These are phyloP conservation scores for Backusella macrospora DNA, from an alignment of 192 early-diverging fungal species.

Conservation along the genomic window DNA sequence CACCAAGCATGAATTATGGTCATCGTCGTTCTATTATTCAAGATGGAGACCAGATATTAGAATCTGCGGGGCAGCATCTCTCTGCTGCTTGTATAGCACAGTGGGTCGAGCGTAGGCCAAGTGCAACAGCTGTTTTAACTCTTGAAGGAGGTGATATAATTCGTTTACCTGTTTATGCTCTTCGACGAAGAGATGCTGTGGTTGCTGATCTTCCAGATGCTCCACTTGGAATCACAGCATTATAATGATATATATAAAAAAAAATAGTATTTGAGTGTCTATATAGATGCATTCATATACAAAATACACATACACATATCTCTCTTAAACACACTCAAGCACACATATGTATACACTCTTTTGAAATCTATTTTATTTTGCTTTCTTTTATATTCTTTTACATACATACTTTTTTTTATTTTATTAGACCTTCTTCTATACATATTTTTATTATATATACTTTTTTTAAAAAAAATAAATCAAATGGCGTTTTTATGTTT, in stretches of 20 bases:
- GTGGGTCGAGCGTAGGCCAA: conserved; percentile 26
- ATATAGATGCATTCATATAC: not conserved
- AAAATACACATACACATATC: not conserved
- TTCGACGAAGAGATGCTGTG: conserved; percentile 37
- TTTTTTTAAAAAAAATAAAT: not conserved
- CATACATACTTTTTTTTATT: conserved; percentile 9
- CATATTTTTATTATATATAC: conserved; percentile 4
- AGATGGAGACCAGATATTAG: conserved; percentile 19
- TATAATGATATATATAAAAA: not conserved
- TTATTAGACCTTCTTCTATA: conserved; percentile 9
- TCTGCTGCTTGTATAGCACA: conserved; percentile 26
- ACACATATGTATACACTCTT: conserved; percentile 11
- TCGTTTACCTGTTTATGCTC: conserved; percentile 30
- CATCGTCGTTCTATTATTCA: conserved; percentile 18
- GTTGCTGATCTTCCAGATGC: conserved; percentile 36
- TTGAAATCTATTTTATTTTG: not conserved
- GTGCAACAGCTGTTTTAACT: conserved; percentile 20
- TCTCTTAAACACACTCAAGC: not conserved
- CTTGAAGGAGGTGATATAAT: conserved; percentile 27
- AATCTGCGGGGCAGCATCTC: conserved; percentile 17
- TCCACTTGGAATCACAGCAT: conserved; percentile 22
- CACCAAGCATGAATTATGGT: conserved; percentile 1
- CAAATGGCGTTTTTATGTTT: not conserved
- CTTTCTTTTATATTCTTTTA: not conserved
- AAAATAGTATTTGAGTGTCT: not conserved